Evolutionary conservation across 345 rosid species (phyloP), one percentile per base, ranked within the genome.

Genomic region (Adansonia digitata): DNA sequence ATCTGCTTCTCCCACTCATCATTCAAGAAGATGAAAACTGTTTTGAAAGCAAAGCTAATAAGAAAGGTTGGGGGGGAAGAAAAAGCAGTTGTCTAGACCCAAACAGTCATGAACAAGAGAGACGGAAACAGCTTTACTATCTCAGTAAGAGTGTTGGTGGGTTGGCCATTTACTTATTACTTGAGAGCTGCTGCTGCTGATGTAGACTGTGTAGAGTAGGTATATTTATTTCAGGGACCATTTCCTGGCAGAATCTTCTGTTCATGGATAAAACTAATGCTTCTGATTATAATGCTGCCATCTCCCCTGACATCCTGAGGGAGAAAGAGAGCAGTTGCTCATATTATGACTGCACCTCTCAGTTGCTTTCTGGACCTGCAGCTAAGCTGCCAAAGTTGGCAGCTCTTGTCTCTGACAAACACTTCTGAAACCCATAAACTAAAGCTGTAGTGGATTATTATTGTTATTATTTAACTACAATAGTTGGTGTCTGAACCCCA

Each of bases 351-450:
- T 82, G 85, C 62, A 84, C 81, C 82, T 75, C 81, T 84, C 84
- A 79, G 86, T 40, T 39, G 75, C 81, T 77, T 74, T 73, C 86
- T 81, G 84, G 59, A 68, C 69, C 84, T 86, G 82, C 88, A 82
- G 72, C 83, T 77, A 73, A 63, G 81, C 88, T 80, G 81, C 82
- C 73, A 61, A 79, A n/a, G n/a, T n/a, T 67, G 77, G 84, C 91
- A 84, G 90, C 88, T 74, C 88, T 77, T n/a, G n/a, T 87, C 88
- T 87, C 92, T 88, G 94, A 90, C 94, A 88, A 0, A 0, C 79
- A 68, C 88, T 82, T 80, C 91, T 84, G 89, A 86, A 88, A 88
- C 85, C 86, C 87, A 90, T 88, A 87, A 90, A 88, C 84, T 81
- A 77, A 81, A 78, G 75, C 35, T 63, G n/a, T 31, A 37, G 20